Conservation (phyloP, 257 asterid genomes). For the Solanum dulcamara region DNA sequence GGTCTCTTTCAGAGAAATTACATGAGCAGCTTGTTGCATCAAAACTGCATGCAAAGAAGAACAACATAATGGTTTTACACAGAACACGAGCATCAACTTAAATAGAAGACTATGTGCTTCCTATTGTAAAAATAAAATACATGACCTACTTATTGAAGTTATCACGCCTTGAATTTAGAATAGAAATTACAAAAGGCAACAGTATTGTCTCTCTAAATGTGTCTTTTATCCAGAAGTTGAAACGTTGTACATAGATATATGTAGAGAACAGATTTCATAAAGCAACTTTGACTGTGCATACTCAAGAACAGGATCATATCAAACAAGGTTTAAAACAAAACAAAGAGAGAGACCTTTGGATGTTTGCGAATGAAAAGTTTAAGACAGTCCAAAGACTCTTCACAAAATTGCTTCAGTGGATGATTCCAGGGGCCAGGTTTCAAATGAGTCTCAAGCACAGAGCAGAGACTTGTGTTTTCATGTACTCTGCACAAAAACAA, state of each 20-base stretch:
- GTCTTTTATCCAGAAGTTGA: not conserved
- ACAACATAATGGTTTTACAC: not conserved
- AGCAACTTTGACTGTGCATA: not conserved
- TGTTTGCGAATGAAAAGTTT: constrained; percentile 59
- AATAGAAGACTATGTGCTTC: not conserved
- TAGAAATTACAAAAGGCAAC: not conserved
- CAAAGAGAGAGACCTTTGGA: constrained; percentile 46
- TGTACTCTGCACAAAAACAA: constrained; percentile 37
- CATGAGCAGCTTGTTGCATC: not conserved
- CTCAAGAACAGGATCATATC: not conserved
- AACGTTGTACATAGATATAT: not conserved
- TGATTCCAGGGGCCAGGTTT: constrained; percentile 79
- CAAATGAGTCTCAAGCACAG: constrained; percentile 63
- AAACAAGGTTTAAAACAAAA: not conserved
- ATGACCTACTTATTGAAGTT: not conserved
- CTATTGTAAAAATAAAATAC: not conserved
- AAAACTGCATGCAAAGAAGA: not conserved
- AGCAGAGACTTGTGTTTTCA: constrained; percentile 40
- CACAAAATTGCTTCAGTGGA: constrained; percentile 53
- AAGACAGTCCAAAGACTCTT: constrained; percentile 48
- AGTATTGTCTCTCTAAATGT: not conserved
- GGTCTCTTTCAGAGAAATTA: not conserved
- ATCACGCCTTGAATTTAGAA: not conserved
- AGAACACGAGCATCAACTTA: not conserved
- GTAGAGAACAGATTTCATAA: not conserved